Base-by-base conservation (phyloP, 1,139 yeast genomes). In the Saccharomycopsis hybrid region DNA sequence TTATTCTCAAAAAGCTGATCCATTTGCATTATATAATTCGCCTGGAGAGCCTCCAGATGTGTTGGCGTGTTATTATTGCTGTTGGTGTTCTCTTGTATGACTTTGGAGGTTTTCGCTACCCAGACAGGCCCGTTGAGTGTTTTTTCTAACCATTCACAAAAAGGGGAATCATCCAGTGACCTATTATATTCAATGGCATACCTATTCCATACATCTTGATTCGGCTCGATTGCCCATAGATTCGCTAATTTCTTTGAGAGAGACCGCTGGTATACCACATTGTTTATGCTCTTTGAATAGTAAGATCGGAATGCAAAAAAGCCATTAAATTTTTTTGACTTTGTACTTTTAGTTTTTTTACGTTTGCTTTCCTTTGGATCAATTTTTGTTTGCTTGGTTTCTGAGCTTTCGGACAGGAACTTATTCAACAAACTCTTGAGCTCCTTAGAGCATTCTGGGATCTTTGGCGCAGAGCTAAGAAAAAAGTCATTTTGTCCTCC, bases 291-390 rank as follows among this genome's bases (percentile, higher is more conserved):
- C 60, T 59, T 51, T n/a, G 70, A 58, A 54, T 69, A 70, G 51
- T 63, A 70, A 0, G 71, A 58, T 27, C 74, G 55, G 50, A 64
- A 70, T 0, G 73, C 74, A 43, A 68, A 61, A 52, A 70, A 70
- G 31, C 47, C 47, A 25, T 44, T 44, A 5, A 44, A 37, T 27
- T 45, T 27, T 27, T 18, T 38, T 44, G 11, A 5, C n/a, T 11
- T 11, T 24, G 5, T 9, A 31, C 31, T 5, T 43, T n/a, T 44
- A 25, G 30, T 9, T 18, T 5, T 41, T 29, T 5, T 5, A 9
- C 28, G 4, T 29, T 28, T 30, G 9, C 9, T 29, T 13, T 41
- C n/a, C 36, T 9, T 27, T 28, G n/a, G 18, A 28, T 27, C 5
- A 5, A 5, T 5, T 18, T 11, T 29, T 41, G 44, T 9, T 28